Conservation (phyloP, 2,329 filamentous ascomycete species). For the Aschersonia sp. region DNA sequence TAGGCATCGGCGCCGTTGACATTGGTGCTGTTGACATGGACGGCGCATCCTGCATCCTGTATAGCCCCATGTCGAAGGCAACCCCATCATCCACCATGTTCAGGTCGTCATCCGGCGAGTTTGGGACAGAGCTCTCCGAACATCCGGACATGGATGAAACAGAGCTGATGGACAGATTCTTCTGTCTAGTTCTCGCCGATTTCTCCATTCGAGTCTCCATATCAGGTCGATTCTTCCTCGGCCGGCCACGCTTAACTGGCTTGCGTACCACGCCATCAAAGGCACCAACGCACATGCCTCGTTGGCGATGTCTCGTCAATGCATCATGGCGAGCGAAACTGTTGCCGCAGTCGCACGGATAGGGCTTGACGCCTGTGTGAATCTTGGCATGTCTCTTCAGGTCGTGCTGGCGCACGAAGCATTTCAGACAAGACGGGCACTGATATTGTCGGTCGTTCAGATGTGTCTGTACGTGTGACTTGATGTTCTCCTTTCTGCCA, state of each 20-base stretch:
- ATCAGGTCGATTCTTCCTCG: constrained; percentile 46
- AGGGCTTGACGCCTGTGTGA: constrained; percentile 89
- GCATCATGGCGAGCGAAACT: constrained; percentile 93
- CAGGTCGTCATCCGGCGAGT: constrained; percentile 36
- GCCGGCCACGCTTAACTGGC: constrained; percentile 47
- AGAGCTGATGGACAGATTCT: constrained; percentile 33
- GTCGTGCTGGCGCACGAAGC: constrained; percentile 93
- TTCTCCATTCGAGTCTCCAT: constrained; percentile 42
- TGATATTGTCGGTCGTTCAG: constrained; percentile 91
- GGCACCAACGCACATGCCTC: constrained; percentile 91
- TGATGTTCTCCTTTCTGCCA: constrained; percentile 97
- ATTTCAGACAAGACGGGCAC: constrained; percentile 86
- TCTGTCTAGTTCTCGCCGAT: constrained; percentile 40
- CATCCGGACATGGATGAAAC: constrained; percentile 39
- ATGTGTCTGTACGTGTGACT: constrained; percentile 95
- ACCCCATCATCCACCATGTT: constrained; percentile 34
- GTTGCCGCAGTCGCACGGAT: constrained; percentile 87
- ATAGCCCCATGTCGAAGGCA: constrained; percentile 9
- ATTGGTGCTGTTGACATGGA: constrained; percentile 18
- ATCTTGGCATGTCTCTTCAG: constrained; percentile 96
- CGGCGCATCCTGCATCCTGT: background rate
- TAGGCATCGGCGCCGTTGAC: constrained; percentile 31
- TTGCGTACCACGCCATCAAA: constrained; percentile 63
- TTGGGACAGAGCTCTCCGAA: constrained; percentile 39
- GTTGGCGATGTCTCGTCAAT: constrained; percentile 81